phyloP scores from a whole-genome alignment of 768 basidiomycete genomes.

The Mycena chlorophos region DNA sequence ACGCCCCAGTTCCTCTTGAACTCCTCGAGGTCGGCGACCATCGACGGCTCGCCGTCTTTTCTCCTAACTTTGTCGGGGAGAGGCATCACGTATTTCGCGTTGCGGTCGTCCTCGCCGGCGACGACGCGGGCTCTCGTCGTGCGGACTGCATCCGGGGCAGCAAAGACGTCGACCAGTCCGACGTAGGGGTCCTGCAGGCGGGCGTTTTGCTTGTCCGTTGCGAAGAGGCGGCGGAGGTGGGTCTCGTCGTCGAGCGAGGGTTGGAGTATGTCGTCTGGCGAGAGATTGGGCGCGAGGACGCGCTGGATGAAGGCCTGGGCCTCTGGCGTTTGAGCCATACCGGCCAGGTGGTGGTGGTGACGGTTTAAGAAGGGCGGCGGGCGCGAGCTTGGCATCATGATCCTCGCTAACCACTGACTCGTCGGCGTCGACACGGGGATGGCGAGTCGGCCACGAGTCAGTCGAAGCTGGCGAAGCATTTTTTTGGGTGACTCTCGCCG shows the following conservation, averaged over 20 bases:
- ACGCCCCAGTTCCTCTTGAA: conserved; percentile 66
- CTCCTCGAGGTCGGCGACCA: conserved; percentile 51
- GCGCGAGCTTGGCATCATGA: not conserved
- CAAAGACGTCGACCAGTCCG: conserved; percentile 62
- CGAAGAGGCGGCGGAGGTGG: conserved; percentile 54
- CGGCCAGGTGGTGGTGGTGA: not conserved
- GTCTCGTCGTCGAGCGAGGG: conserved; percentile 60
- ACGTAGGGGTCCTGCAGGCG: conserved; percentile 51
- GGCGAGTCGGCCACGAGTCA: too few relatives aligned
- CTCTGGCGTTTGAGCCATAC: conserved; percentile 18
- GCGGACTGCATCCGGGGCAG: conserved; percentile 47
- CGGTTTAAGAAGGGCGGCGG: not conserved
- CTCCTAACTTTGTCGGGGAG: conserved; percentile 45
- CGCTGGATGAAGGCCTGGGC: conserved; percentile 24
- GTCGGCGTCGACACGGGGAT: too few relatives aligned
- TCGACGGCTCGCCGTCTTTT: conserved; percentile 49
- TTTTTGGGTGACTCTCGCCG: too few relatives aligned
- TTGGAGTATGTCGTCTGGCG: conserved; percentile 47
- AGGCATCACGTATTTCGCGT: conserved; percentile 54
- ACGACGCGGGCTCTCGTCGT: conserved; percentile 53
- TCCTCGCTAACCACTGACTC: too few relatives aligned
- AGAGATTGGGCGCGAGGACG: conserved; percentile 21
- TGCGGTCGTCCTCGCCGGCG: conserved; percentile 43
- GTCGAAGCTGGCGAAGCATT: too few relatives aligned
- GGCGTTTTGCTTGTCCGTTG: conserved; percentile 47